These are phyloP conservation scores for Heteromeles arbutifolia DNA, from an alignment of 306 rosid species.

Conservation along the genomic window DNA sequence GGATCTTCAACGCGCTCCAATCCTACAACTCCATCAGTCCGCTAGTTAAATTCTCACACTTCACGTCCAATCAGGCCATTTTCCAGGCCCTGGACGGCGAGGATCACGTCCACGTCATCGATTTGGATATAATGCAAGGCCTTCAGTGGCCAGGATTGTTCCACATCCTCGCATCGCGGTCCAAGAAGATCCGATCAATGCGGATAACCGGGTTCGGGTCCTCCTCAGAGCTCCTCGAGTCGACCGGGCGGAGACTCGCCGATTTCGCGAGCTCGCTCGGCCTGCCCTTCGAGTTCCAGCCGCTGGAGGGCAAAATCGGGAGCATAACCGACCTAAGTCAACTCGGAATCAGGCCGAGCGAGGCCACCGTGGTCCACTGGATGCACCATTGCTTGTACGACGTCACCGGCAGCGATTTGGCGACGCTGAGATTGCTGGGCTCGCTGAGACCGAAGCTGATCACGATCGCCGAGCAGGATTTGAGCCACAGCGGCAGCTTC, in stretches of 20 bases:
- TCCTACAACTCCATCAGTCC: constrained; percentile 90
- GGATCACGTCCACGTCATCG: constrained; percentile 90
- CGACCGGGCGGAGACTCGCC: constrained; percentile 84
- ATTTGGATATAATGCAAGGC: constrained; percentile 95
- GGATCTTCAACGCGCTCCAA: constrained; percentile 75
- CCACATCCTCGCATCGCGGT: constrained; percentile 88
- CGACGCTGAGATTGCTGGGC: constrained; percentile 55
- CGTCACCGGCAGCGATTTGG: constrained; percentile 82
- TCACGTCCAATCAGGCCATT: constrained; percentile 95
- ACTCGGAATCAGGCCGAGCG: constrained; percentile 54
- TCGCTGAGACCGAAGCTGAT: constrained; percentile 66
- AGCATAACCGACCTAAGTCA: constrained; percentile 56
- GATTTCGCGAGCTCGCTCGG: constrained; percentile 84
- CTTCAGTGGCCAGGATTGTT: constrained; percentile 99
- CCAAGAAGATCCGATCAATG: constrained; percentile 71
- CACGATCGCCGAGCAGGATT: constrained; percentile 81
- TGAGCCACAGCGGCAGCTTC: constrained; percentile 83
- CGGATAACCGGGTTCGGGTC: constrained; percentile 93
- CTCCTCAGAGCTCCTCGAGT: constrained; percentile 66
- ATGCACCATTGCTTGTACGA: constrained; percentile 96
- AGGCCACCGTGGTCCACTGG: constrained; percentile 89
- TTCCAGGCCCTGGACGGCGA: constrained; percentile 90
- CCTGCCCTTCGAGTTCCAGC: constrained; percentile 75
- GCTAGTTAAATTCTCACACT: constrained; percentile 83
- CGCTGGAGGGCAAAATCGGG: constrained; percentile 87